These are phyloP conservation scores for Neopestalotiopsis sp. DNA, from an alignment of 2,329 filamentous ascomycete species.

Conservation along the genomic window DNA sequence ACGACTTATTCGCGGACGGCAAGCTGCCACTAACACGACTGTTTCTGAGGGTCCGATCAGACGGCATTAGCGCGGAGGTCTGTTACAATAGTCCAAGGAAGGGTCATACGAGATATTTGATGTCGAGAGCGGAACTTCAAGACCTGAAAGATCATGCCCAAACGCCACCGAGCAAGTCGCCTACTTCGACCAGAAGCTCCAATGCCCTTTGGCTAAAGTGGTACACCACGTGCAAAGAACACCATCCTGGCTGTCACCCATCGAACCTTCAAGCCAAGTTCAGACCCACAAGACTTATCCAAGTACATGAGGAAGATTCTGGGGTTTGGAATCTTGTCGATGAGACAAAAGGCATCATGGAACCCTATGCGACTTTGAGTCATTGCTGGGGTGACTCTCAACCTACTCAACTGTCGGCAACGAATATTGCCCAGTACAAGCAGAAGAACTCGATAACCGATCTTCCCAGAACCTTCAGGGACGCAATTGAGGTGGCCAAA, in stretches of 20 bases:
- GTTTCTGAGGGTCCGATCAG: not conserved
- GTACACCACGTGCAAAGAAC: not conserved
- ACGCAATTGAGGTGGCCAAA: constrained; percentile 9
- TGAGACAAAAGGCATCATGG: not conserved
- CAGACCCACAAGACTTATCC: not conserved
- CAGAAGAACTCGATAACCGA: not conserved
- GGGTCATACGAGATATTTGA: too few species aligned
- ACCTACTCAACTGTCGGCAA: too few species aligned
- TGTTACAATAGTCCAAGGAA: too few species aligned
- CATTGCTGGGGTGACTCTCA: constrained; percentile 1
- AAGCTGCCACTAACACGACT: not conserved
- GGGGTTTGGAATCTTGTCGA: not conserved
- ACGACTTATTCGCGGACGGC: not conserved
- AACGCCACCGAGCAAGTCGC: not conserved
- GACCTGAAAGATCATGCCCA: not conserved
- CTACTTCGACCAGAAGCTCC: not conserved
- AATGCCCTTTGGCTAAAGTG: not conserved
- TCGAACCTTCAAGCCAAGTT: not conserved
- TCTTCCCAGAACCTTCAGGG: not conserved
- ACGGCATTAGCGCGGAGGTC: not conserved
- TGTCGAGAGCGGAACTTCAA: not conserved
- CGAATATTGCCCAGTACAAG: not conserved
- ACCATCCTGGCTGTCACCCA: not conserved
- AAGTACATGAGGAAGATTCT: not conserved
- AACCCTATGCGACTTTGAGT: not conserved